Conservation (phyloP, 345 rosid species). For the Gossypium australe region DNA sequence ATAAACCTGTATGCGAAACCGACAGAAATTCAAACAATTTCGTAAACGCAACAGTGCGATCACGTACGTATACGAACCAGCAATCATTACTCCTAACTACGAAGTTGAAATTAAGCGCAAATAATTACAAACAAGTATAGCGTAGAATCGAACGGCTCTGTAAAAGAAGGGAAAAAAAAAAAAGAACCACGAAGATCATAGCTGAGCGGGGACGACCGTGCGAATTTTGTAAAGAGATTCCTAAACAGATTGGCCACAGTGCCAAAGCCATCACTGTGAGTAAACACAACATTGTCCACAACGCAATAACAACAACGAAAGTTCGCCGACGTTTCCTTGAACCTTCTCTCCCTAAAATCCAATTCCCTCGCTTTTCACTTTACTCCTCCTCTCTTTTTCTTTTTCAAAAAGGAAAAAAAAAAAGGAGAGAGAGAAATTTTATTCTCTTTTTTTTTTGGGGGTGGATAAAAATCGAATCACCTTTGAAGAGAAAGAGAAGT, state of each 20-base stretch:
- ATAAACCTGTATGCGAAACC: not conserved
- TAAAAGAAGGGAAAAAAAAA: not conserved
- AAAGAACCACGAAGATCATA: not conserved
- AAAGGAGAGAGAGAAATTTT: not conserved
- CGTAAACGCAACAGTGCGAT: not conserved
- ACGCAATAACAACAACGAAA: slow-evolving; percentile 19
- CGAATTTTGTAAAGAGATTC: not conserved
- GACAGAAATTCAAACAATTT: not conserved
- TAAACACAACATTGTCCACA: not conserved
- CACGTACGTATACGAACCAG: not conserved
- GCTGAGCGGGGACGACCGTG: not conserved
- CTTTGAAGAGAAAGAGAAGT: slow-evolving; percentile 4
- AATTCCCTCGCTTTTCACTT: slow-evolving; percentile 5
- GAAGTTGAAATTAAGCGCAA: not conserved
- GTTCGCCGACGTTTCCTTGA: slow-evolving; percentile 36
- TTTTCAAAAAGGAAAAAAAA: not conserved
- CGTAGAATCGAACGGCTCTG: not conserved
- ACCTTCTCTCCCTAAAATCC: slow-evolving; percentile 24
- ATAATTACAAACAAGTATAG: not conserved
- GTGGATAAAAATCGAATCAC: slow-evolving; percentile 5
- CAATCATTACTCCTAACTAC: not conserved
- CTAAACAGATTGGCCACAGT: not conserved
- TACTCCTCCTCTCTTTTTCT: slow-evolving; percentile 12
- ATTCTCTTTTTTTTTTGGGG: not conserved
- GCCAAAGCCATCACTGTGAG: slow-evolving; percentile 8